Evolutionary conservation across 2,329 filamentous ascomycete genomes (phyloP), one percentile per base, ranked within the genome.

Genomic region (Aphanoascus verrucosus): DNA sequence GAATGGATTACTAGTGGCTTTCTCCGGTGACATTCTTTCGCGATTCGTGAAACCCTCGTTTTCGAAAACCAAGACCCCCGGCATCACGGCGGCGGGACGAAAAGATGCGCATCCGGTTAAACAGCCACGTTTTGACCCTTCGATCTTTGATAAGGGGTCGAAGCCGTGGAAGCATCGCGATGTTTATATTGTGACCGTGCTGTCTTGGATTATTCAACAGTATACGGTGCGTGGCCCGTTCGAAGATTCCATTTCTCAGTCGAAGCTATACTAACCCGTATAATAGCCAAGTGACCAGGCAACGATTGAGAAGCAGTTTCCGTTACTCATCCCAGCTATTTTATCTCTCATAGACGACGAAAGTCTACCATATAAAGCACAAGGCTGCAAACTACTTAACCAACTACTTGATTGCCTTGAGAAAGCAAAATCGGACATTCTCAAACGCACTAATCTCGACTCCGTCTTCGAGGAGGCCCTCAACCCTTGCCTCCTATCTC

Each of bases 401-500:
- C 56, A 61, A 7, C 61, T 74, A 2, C 65, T 73, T 34, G 58
- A 58, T 2, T 61, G 66, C 1, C 65, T 74, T 17, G 59, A 60
- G 52, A 50, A 64, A 50, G 65, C 64, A 50, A 61, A 63, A 50
- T 72, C 68, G 2, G 65, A 69, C 45, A 70, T 74, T 14, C 63
- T 74, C 6, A 60, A 59, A 15, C 65, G 69, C 19, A 73, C 70
- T 6, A 73, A 73, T 52, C 63, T 75, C 14, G 66, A 66, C 23
- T 70, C 71, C 1, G 72, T 74, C 52, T 74, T 74, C 55, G 65
- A 71, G 60, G 70, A 74, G 41, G 71, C 71, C 20, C 58, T 75
- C 34, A 65, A 62, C 14, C 86, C 88, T 0, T 81, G 83, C 35
- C 76, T 95, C n/a, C 76, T 84, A 6, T 86, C 82, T 61, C 75